A percentile compares a stretch with the other conserved stretches of the same genome.
These are phyloP conservation scores for Phytophthora citricola DNA, from an alignment of 352 stramenopile species.

Conservation along the genomic window DNA sequence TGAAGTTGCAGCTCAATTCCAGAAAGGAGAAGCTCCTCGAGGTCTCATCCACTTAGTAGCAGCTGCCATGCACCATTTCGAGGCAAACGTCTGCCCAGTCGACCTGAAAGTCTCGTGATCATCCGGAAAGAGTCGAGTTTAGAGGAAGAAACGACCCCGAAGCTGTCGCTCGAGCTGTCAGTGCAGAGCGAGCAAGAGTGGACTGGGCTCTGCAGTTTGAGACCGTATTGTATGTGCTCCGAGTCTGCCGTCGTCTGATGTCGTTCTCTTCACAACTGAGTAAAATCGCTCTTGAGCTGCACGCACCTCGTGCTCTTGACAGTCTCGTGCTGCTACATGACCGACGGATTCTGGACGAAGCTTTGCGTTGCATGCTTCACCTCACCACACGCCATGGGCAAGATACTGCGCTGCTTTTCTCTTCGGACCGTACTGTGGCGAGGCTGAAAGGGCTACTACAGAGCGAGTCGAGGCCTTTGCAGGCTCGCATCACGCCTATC, in stretches of 20 bases:
- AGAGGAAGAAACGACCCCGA: constrained; percentile 2
- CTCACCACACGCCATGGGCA: constrained; percentile 23
- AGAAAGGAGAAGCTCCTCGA: constrained; percentile 39
- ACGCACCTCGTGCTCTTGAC: constrained; percentile 46
- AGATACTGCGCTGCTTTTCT: constrained; percentile 40
- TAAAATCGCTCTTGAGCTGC: constrained; percentile 45
- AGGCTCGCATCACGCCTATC: constrained; percentile 54
- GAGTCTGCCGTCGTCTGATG: constrained; percentile 56
- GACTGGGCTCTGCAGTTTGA: constrained; percentile 29
- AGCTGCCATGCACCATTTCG: constrained; percentile 46
- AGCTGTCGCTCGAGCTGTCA: not conserved
- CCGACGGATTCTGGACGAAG: constrained; percentile 40
- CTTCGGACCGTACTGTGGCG: constrained; percentile 37
- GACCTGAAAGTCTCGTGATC: constrained; percentile 35
- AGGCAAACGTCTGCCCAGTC: constrained; percentile 30
- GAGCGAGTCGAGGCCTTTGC: constrained; percentile 38
- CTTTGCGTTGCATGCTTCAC: constrained; percentile 42
- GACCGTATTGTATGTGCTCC: constrained; percentile 48
- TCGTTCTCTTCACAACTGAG: constrained; percentile 43
- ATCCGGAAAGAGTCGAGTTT: constrained; percentile 30
- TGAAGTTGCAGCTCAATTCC: constrained; percentile 36
- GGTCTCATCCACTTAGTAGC: constrained; percentile 59
- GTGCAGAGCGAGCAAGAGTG: constrained; percentile 5
- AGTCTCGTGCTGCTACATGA: constrained; percentile 59
- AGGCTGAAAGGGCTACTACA: constrained; percentile 43